A percentile compares a stretch with the other conserved stretches of the same genome.
Evolutionary conservation across 805 yeast genomes (phyloP).

Genomic region (Komagataella mondaviorum): DNA sequence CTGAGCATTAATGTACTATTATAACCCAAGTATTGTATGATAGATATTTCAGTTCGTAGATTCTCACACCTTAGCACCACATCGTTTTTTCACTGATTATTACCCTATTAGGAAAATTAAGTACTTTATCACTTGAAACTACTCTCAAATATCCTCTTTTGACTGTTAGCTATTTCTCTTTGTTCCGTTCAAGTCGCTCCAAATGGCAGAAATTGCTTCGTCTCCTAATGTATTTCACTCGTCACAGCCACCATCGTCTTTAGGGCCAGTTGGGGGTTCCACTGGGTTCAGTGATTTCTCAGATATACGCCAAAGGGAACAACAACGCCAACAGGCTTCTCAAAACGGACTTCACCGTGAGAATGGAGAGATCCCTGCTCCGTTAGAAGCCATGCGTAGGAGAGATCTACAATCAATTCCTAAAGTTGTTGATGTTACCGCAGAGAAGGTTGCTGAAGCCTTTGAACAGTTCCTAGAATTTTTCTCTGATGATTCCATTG

Average conservation of each 20-base stretch:
- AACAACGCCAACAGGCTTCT: not conserved
- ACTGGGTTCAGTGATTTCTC: not conserved
- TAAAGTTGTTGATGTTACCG: constrained; percentile 81
- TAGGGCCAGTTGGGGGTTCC: not conserved
- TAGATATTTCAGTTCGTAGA: not conserved
- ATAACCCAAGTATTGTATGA: not conserved
- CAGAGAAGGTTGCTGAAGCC: constrained; percentile 85
- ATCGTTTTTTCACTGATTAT: not conserved
- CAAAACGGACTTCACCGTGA: constrained; percentile 2
- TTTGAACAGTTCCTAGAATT: constrained; percentile 75
- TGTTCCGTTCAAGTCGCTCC: not conserved
- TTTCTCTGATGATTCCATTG: constrained; percentile 21
- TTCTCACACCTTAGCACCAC: not conserved
- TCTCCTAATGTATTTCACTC: constrained; percentile 1
- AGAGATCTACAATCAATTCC: constrained; percentile 60
- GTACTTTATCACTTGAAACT: not conserved
- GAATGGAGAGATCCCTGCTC: constrained; percentile 14
- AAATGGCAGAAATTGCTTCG: not conserved
- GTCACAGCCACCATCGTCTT: constrained; percentile 3
- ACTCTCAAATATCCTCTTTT: not conserved
- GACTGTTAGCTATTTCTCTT: not conserved
- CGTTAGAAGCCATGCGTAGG: constrained; percentile 26
- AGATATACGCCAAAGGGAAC: not conserved
- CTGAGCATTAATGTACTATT: not conserved
- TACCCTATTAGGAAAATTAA: not conserved